These are phyloP conservation scores for Diplodia corticola DNA, from an alignment of 2,329 filamentous ascomycete genomes.

Conservation along the genomic window DNA sequence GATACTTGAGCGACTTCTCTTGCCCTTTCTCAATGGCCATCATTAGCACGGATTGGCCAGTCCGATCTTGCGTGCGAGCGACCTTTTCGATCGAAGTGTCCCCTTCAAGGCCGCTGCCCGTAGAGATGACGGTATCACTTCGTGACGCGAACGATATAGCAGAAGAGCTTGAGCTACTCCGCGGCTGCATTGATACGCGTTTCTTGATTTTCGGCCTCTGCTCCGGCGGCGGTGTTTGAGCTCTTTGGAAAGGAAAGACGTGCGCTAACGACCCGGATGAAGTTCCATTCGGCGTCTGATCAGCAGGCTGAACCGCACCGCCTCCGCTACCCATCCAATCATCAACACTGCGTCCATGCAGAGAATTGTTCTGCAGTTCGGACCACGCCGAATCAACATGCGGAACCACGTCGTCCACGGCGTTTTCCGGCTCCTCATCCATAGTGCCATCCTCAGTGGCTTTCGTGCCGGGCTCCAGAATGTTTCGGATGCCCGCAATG, in stretches of 20 bases:
- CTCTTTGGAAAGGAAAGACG: slow-evolving; percentile 86
- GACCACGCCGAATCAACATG: slow-evolving; percentile 25
- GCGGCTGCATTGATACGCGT: slow-evolving; percentile 80
- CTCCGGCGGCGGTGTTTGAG: slow-evolving; percentile 49
- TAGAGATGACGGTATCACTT: slow-evolving; percentile 74
- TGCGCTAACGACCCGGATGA: slow-evolving; percentile 62
- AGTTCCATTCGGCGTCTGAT: neutral
- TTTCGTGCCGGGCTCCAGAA: slow-evolving; percentile 68
- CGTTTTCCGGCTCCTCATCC: slow-evolving; percentile 46
- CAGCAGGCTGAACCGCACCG: neutral
- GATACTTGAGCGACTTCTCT: slow-evolving; percentile 71
- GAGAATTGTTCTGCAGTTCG: slow-evolving; percentile 14
- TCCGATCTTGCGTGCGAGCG: slow-evolving; percentile 66
- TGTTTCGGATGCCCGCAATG: slow-evolving; percentile 69
- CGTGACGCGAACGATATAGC: slow-evolving; percentile 80
- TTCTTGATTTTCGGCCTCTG: slow-evolving; percentile 64
- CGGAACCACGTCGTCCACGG: slow-evolving; percentile 35
- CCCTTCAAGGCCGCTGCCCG: slow-evolving; percentile 72
- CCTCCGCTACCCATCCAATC: slow-evolving; percentile 13
- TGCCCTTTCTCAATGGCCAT: slow-evolving; percentile 61
- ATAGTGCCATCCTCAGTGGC: slow-evolving; percentile 44
- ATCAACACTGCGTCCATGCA: slow-evolving; percentile 7
- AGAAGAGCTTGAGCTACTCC: slow-evolving; percentile 85
- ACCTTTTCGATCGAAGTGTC: slow-evolving; percentile 82
- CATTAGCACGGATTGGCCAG: slow-evolving; percentile 77